These are phyloP conservation scores for Tulasnella sp. DNA, from an alignment of 768 basidiomycete species.

Conservation along the genomic window DNA sequence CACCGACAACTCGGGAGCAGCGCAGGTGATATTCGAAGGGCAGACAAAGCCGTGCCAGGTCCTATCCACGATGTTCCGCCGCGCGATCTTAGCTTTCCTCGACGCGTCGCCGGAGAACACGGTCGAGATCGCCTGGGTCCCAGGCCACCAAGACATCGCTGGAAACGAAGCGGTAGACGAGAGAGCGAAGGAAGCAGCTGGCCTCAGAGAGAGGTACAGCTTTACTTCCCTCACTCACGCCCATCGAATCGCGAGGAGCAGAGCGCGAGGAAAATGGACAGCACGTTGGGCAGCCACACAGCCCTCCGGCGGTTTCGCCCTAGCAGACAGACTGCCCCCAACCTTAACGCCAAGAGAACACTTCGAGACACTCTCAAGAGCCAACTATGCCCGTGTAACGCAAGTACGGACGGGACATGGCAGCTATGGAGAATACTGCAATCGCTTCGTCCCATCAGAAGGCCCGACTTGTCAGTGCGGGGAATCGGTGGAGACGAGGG, in stretches of 20 bases:
- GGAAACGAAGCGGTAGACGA: slow-evolving; percentile 10
- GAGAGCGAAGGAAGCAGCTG: not conserved
- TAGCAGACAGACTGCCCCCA: not conserved
- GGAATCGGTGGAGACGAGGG: slow-evolving; percentile 18
- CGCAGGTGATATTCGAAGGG: not conserved
- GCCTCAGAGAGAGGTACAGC: not conserved
- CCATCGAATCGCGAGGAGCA: not conserved
- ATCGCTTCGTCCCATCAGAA: slow-evolving; percentile 18
- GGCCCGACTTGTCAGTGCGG: slow-evolving; percentile 22
- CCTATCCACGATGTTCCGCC: not conserved
- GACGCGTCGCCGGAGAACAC: slow-evolving; percentile 2
- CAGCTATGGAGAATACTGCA: slow-evolving; percentile 22
- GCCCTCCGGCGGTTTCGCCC: not conserved
- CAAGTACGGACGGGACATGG: not conserved
- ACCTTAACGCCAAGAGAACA: not conserved
- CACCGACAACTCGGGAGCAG: slow-evolving; percentile 14
- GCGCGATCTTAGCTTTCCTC: not conserved
- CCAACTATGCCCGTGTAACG: not conserved
- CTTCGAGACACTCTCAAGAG: not conserved
- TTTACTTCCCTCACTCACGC: not conserved
- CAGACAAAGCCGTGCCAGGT: not conserved
- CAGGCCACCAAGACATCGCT: slow-evolving; percentile 10
- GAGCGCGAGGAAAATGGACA: not conserved
- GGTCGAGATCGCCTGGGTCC: slow-evolving; percentile 5
- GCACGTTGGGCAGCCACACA: not conserved